Conservation (phyloP, 176 grass and related monocot genomes). For the Melocanna baccifera region DNA sequence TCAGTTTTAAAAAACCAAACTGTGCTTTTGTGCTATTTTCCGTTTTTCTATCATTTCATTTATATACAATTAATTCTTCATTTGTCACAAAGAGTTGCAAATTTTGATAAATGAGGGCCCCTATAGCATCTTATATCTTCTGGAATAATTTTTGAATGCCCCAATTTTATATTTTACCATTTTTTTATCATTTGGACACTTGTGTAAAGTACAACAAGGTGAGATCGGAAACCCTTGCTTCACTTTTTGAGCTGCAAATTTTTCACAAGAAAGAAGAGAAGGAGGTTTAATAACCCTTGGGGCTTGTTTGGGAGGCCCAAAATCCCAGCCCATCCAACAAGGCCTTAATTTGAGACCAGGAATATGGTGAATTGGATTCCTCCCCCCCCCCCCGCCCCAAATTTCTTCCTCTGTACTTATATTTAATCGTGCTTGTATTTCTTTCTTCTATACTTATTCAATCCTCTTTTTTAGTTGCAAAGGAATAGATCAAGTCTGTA, state of each 20-base stretch:
- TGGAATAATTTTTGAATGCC: not conserved
- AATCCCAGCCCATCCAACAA: too few relatives aligned
- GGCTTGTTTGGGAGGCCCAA: too few relatives aligned
- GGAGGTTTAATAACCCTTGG: not conserved
- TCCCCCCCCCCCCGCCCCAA: too few relatives aligned
- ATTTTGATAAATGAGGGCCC: not conserved
- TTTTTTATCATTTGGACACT: not conserved
- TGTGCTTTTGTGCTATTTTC: not conserved
- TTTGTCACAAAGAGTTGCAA: not conserved
- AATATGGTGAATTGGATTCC: not conserved
- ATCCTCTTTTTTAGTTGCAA: not conserved
- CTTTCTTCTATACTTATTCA: not conserved
- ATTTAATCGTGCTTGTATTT: not conserved
- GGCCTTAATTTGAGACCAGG: not conserved
- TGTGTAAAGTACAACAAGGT: not conserved
- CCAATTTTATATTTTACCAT: not conserved
- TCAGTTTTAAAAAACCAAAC: not conserved
- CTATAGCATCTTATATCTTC: not conserved
- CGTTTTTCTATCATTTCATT: not conserved
- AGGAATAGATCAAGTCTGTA: not conserved
- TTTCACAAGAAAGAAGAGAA: not conserved
- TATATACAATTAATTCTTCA: conserved; percentile 8
- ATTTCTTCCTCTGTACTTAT: not conserved
- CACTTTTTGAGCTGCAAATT: not conserved
- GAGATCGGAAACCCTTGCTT: not conserved